phyloP scores from a whole-genome alignment of 495 filamentous ascomycete genomes.

The Penicillium alfredii region DNA sequence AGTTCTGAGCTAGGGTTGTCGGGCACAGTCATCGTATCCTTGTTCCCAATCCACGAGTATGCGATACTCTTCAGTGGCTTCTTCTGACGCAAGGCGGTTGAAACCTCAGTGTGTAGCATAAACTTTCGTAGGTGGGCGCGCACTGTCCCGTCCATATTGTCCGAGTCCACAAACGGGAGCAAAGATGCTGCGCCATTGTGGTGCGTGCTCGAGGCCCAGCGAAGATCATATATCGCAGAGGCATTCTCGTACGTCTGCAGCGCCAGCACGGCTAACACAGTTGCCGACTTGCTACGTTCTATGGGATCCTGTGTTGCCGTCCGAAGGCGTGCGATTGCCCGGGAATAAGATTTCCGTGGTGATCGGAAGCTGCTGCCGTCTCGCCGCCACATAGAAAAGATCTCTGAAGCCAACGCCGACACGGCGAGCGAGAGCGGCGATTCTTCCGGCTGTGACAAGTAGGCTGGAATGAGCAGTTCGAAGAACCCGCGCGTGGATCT shows the following conservation, averaged over 20 bases:
- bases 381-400: constrained; percentile 9
- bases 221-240: constrained; percentile 7
- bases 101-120: constrained; percentile 7
- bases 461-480: constrained; percentile 10
- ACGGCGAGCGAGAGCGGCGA: constrained; percentile 10
- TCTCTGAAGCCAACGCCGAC: constrained; percentile 9
- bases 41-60: constrained; percentile 2
- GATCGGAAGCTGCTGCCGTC: background rate
- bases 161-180: constrained; percentile 3
- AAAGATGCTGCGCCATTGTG: constrained; percentile 13
- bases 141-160: background rate
- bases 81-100: constrained; percentile 3
- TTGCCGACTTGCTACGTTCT: constrained; percentile 8
- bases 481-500: constrained; percentile 10
- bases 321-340: constrained; percentile 5
- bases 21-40: background rate
- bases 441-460: constrained; percentile 7
- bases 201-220: constrained; percentile 3
- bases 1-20: constrained; percentile 5
- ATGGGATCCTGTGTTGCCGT: constrained; percentile 3
- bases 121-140: background rate
- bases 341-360: background rate
- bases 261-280: constrained; percentile 7
- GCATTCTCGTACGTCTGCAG: constrained; percentile 13
- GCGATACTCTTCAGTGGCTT: constrained; percentile 1